A percentile compares a stretch with the other conserved stretches of the same genome.
phyloP scores from a whole-genome alignment of 129 eudicot species.

The Flaveria bidentis region DNA sequence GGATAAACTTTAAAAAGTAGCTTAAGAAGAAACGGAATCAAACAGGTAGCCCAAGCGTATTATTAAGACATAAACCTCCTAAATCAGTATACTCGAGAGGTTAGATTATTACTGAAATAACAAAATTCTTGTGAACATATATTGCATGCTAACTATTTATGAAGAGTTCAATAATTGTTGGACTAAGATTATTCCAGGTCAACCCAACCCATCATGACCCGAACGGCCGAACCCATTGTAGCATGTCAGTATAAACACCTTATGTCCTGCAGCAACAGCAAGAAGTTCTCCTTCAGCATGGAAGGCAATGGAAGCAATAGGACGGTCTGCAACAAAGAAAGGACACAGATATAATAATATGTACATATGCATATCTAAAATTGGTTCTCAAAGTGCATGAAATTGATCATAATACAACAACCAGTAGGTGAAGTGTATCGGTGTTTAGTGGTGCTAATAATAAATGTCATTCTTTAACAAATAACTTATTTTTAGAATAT shows the following conservation, averaged over 20 bases:
- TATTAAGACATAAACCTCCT: neutral
- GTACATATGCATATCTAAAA: constrained; percentile 9
- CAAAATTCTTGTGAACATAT: neutral
- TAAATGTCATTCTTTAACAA: constrained; percentile 1
- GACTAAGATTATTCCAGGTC: neutral
- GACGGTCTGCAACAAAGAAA: constrained; percentile 63
- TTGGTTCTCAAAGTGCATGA: constrained; percentile 11
- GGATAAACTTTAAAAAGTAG: neutral
- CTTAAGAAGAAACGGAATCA: neutral
- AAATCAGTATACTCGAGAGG: neutral
- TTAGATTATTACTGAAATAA: neutral
- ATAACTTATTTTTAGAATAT: neutral
- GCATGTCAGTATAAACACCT: constrained; percentile 51
- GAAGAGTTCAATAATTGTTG: neutral
- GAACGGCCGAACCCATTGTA: constrained; percentile 1
- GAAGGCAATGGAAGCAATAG: constrained; percentile 95
- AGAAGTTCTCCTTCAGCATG: constrained; percentile 93
- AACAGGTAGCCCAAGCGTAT: neutral
- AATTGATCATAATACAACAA: neutral
- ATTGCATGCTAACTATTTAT: neutral
- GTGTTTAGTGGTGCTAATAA: neutral
- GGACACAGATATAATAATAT: constrained; percentile 18
- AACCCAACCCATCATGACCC: neutral
- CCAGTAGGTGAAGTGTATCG: neutral
- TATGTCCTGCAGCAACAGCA: constrained; percentile 99